These are phyloP conservation scores for Xanthoconium stramineum DNA, from an alignment of 768 basidiomycete genomes.

Conservation along the genomic window DNA sequence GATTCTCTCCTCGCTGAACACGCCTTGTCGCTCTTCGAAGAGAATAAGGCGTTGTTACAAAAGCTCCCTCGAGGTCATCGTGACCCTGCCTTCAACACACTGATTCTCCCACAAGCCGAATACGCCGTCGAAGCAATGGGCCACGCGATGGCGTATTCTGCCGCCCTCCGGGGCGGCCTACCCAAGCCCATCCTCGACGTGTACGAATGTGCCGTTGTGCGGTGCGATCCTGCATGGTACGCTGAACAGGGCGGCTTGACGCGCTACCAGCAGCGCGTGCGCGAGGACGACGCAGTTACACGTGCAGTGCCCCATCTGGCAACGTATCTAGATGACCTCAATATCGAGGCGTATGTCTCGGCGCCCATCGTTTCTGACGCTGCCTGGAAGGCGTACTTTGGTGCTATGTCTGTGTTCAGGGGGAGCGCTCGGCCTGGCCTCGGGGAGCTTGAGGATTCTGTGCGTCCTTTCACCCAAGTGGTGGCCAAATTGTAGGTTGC, in stretches of 20 bases:
- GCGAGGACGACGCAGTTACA: constrained; percentile 41
- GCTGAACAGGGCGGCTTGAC: background rate
- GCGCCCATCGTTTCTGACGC: constrained; percentile 53
- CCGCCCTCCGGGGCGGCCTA: constrained; percentile 42
- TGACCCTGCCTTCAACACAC: constrained; percentile 40
- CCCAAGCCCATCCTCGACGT: constrained; percentile 51
- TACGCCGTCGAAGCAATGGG: constrained; percentile 57
- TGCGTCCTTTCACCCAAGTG: too few relatives aligned
- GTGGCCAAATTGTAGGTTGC: background rate
- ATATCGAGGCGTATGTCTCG: constrained; percentile 46
- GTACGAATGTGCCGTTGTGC: constrained; percentile 44
- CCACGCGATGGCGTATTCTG: constrained; percentile 58
- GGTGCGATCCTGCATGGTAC: constrained; percentile 3
- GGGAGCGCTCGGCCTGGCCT: constrained; percentile 37
- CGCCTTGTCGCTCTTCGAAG: constrained; percentile 42
- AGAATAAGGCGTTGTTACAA: constrained; percentile 40
- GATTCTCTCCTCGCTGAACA: constrained; percentile 56
- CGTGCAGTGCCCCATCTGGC: constrained; percentile 31
- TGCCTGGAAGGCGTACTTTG: constrained; percentile 47
- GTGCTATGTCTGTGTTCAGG: constrained; percentile 38
- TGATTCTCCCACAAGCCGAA: constrained; percentile 56
- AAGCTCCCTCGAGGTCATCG: constrained; percentile 28
- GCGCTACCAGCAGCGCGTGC: constrained; percentile 43
- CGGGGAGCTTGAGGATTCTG: too few relatives aligned
- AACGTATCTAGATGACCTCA: constrained; percentile 40